Percentiles rank a stretch among this genome's conserved stretches.
phyloP scores from a whole-genome alignment of 2,329 filamentous ascomycete species.

The Arthrobotrys entomopaga region DNA sequence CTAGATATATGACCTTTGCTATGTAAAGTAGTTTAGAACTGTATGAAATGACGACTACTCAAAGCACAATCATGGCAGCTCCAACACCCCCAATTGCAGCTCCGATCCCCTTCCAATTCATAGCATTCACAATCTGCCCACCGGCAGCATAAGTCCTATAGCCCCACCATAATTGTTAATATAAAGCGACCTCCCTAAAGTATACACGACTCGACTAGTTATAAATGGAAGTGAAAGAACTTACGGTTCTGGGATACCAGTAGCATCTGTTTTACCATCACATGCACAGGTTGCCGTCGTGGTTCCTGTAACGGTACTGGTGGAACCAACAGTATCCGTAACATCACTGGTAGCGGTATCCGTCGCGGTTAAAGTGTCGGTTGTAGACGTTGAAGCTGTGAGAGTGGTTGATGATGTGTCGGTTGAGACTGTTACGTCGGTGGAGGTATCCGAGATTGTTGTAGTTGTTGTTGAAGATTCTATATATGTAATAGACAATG shows the following conservation, averaged over 20 bases:
- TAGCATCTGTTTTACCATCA: constrained; percentile 2
- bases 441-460: constrained; percentile 19
- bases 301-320: constrained; percentile 33
- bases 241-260: constrained; percentile 32
- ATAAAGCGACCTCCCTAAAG: background rate
- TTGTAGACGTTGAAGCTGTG: constrained; percentile 16
- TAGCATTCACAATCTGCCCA: constrained; percentile 17
- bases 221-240: constrained; percentile 11
- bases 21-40: too few species aligned
- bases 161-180: background rate
- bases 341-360: constrained; percentile 6
- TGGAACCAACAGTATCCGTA: constrained; percentile 23
- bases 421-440: constrained; percentile 1
- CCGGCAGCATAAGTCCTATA: constrained; percentile 35
- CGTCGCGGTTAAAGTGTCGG: constrained; percentile 8
- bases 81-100: constrained; percentile 41
- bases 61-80: constrained; percentile 26
- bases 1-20: too few species aligned
- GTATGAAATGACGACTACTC: background rate
- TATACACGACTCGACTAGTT: background rate
- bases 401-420: constrained; percentile 21
- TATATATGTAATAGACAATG: background rate
- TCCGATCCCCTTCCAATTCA: constrained; percentile 34
- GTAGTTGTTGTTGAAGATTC: constrained; percentile 44
- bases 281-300: constrained; percentile 40